These are phyloP conservation scores for Leccinum solheimii DNA, from an alignment of 1,284 basidiomycete genomes.

Conservation along the genomic window DNA sequence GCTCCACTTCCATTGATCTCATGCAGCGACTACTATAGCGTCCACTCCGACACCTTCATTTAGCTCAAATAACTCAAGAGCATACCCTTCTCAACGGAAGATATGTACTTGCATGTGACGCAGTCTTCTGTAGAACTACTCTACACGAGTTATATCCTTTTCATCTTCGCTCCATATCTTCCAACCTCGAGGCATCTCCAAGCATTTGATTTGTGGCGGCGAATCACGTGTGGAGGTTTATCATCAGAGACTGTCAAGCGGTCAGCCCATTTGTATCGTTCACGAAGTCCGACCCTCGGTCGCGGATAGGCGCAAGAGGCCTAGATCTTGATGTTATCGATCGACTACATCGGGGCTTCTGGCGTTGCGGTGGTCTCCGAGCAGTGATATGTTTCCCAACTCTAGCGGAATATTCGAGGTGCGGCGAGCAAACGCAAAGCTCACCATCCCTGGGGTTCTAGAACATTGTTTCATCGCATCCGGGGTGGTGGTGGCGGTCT, in stretches of 20 bases:
- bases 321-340: conserved; percentile 42
- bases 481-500: conserved; percentile 34
- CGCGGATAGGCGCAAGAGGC: conserved; percentile 38
- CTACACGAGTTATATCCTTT: conserved; percentile 15
- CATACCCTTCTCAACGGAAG: conserved; percentile 32
- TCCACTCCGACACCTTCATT: conserved; percentile 45
- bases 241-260: conserved; percentile 31
- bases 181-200: conserved; percentile 18
- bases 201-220: conserved; percentile 36
- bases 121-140: conserved; percentile 5
- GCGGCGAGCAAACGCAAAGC: not conserved
- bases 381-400: conserved; percentile 26
- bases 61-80: conserved; percentile 40
- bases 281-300: conserved; percentile 48
- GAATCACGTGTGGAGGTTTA: conserved; percentile 17
- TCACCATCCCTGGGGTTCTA: conserved; percentile 8
- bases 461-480: conserved; percentile 32
- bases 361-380: conserved; percentile 24
- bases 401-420: conserved; percentile 35
- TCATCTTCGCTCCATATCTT: conserved; percentile 41
- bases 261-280: conserved; percentile 51
- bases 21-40: conserved; percentile 56
- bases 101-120: conserved; percentile 6
- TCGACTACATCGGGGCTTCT: conserved; percentile 47
- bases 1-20: conserved; percentile 48